Evolutionary conservation across 2,329 filamentous ascomycete genomes (phyloP).

Genomic region (Verticillium nubilum): DNA sequence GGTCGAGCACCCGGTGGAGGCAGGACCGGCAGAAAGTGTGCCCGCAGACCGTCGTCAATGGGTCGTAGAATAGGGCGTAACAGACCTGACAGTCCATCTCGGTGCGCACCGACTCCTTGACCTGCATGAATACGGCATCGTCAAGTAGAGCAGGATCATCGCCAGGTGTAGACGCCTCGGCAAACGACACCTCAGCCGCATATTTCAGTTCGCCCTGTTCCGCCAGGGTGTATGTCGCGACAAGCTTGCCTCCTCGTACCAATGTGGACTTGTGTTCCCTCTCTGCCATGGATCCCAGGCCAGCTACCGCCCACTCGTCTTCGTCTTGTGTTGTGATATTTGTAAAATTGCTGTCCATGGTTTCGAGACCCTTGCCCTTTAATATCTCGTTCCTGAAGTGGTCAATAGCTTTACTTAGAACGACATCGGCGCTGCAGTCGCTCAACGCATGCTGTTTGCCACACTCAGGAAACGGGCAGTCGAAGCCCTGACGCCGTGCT

Average conservation of each 20-base stretch:
- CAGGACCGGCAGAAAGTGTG: constrained; percentile 86
- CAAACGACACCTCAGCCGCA: constrained; percentile 49
- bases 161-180: constrained; percentile 16
- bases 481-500: constrained; percentile 62
- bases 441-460: constrained; percentile 65
- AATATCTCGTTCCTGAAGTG: constrained; percentile 50
- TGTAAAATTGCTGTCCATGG: constrained; percentile 30
- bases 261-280: constrained; percentile 26
- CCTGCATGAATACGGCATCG: constrained; percentile 36
- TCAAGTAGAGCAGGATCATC: constrained; percentile 20
- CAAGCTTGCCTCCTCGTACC: constrained; percentile 52
- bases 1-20: constrained; percentile 69
- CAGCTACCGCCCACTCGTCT: constrained; percentile 30
- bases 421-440: constrained; percentile 75
- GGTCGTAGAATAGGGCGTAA: constrained; percentile 74
- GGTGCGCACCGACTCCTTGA: constrained; percentile 56
- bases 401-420: constrained; percentile 65
- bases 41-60: constrained; percentile 78
- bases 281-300: constrained; percentile 32
- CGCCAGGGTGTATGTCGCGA: constrained; percentile 63
- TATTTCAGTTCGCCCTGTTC: constrained; percentile 54
- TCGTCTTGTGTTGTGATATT: constrained; percentile 28
- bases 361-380: constrained; percentile 22
- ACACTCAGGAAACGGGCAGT: constrained; percentile 67
- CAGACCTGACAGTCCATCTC: constrained; percentile 89